phyloP scores from a whole-genome alignment of 176 grass and related monocot genomes.

The Carex littledalei region DNA sequence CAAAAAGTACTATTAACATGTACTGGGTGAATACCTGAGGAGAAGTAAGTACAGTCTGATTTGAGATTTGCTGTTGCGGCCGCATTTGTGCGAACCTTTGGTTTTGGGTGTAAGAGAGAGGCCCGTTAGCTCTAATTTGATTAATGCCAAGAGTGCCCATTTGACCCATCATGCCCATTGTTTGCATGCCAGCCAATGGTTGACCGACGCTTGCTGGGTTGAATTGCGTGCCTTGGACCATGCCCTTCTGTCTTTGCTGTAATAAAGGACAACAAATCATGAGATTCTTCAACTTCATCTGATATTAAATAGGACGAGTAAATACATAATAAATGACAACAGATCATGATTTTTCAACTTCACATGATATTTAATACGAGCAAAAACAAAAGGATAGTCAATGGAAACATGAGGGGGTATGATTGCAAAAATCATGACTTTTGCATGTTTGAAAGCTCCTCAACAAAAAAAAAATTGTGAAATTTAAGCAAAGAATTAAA shows the following conservation, averaged over 20 bases:
- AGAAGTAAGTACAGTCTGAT: slow-evolving; percentile 58
- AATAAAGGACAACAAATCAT: slow-evolving; percentile 24
- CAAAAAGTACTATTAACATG: slow-evolving; percentile 21
- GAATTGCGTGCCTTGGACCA: slow-evolving; percentile 70
- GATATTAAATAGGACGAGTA: background rate
- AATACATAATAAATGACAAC: slow-evolving; percentile 20
- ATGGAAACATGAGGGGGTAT: background rate
- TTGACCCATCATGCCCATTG: slow-evolving; percentile 76
- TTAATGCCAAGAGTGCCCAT: slow-evolving; percentile 47
- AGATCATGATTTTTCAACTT: background rate
- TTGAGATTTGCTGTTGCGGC: slow-evolving; percentile 49
- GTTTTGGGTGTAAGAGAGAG: slow-evolving; percentile 61
- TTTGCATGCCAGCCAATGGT: slow-evolving; percentile 79
- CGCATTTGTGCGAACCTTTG: slow-evolving; percentile 79
- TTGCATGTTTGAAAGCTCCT: background rate
- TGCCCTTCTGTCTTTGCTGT: slow-evolving; percentile 82
- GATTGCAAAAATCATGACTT: background rate
- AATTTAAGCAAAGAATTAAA: background rate
- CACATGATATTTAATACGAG: background rate
- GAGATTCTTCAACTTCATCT: background rate
- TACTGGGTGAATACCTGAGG: slow-evolving; percentile 51
- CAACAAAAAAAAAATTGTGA: background rate
- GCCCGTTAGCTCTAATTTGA: slow-evolving; percentile 82
- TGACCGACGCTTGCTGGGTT: slow-evolving; percentile 54
- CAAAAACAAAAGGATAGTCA: background rate